Evolutionary conservation across 345 rosid genomes (phyloP), one percentile per base, ranked within the genome.

Genomic region (Boechera stricta): DNA sequence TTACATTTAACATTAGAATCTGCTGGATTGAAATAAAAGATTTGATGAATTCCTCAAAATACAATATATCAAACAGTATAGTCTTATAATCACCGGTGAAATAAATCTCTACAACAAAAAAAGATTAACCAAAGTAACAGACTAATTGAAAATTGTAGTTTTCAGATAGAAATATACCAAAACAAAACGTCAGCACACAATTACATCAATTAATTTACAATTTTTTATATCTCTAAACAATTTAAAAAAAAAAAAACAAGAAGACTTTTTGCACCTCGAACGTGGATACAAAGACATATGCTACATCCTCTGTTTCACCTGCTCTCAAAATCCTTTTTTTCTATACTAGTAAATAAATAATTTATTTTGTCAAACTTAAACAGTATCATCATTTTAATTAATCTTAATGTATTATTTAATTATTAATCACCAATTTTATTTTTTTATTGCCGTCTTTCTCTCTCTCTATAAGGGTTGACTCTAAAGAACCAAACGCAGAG

Each of bases 401-500:
- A 16, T 42, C 47, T 11, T 58, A 7, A 44, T 64, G 10, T 26
- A 3, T 13, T 61, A 61, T 4, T 24, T 12, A 33, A 47, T 31
- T 0, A 59, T 21, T 10, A 51, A 58, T 9, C 2, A 54, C 12
- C 9, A 38, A 35, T 69, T 24, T 62, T 26, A 28, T 28, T 2
- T 21, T 21, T 21, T 33, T 72, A 78, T 72, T 32, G 26, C 81
- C 77, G 73, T 72, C 73, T 41, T 10, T 21, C 55, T 51, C 55
- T 35, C 44, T 73, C 78, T 73, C 52, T 45, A 59, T 52, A 79
- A 79, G 75, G 15, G 78, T 79, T 79, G 82, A 79, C 82, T 73
- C 53, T 33, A 26, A 60, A 54, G 18, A 72, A 67, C 52, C 69
- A 60, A 73, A 79, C 55, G 59, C 82, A 73, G 66, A 59, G 67